Conservation (phyloP, 495 filamentous ascomycete genomes). For the Penicillium macrosclerotiorum region DNA sequence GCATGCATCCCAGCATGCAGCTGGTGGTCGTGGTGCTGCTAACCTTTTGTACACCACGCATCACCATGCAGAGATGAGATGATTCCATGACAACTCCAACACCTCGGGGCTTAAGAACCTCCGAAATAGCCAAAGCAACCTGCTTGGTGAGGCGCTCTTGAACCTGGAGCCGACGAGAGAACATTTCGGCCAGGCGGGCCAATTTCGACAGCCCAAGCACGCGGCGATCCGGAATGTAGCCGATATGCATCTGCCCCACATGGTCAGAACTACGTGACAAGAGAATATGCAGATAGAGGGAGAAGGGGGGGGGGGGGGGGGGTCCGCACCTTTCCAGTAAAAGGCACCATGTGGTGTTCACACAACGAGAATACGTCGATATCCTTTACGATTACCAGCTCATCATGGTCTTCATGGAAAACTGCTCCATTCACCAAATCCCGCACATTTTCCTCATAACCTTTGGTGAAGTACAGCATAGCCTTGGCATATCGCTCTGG, state of each 20-base stretch:
- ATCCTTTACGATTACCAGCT: conserved; percentile 95
- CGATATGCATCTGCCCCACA: conserved; percentile 83
- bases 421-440: conserved; percentile 94
- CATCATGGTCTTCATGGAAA: conserved; percentile 95
- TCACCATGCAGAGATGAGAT: conserved; percentile 97
- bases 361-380: conserved; percentile 95
- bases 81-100: conserved; percentile 98
- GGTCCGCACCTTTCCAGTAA: conserved; percentile 76
- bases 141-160: conserved; percentile 96
- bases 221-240: conserved; percentile 82
- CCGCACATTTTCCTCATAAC: conserved; percentile 92
- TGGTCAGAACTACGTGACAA: conserved; percentile 15
- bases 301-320: too few species aligned
- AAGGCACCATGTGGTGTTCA: conserved; percentile 97
- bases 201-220: conserved; percentile 96
- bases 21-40: conserved; percentile 85
- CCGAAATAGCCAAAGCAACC: conserved; percentile 89
- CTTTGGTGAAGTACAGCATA: conserved; percentile 98
- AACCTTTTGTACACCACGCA: conserved; percentile 91
- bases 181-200: conserved; percentile 95
- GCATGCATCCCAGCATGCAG: conserved; percentile 93
- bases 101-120: conserved; percentile 84
- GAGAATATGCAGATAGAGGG: conserved; percentile 6
- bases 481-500: conserved; percentile 92
- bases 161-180: conserved; percentile 86